Base-by-base conservation (phyloP, 1,284 basidiomycete species). In the Boletus semigastroideus region DNA sequence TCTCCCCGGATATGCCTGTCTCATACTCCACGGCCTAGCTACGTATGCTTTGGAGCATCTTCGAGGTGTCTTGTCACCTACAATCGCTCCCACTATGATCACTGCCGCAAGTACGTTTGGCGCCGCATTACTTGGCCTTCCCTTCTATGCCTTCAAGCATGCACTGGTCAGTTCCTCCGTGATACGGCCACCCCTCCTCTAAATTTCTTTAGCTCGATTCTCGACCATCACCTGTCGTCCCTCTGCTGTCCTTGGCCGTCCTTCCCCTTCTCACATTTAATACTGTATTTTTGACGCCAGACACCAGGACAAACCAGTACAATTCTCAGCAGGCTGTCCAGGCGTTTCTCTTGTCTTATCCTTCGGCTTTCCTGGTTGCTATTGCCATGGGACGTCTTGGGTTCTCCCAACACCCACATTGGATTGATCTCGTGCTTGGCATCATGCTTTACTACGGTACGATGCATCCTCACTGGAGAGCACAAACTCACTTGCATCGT, bases 1-100 rank as follows among this genome's bases (percentile, higher is more conserved):
- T 40, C 49, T 82, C 27, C 84, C 83, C 7, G 85, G 83, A 16
- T 88, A 90, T 67, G 78, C 76, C 6, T 87, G 85, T 3, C 64
- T 90, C 6, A 50, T 78, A 10, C 57, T 85, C 3, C 78, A 89
- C 61, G 81, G 79, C 2, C 57, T 85, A 19, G 72, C 79, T 5
- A 82, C 85, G 1, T 78, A 71, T 54, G 81, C 77, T 19, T 68
- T 85, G 41, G 84, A 87, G 42, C 80, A 87, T 57, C 83, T 85
- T 3, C 72, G 80, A 38, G 70, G 76, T 41, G 73, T 80, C 20
- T 68, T 88, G 25, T 74, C 78, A 5, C 79, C 84, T 11, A 77
- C 79, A 9, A 65, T 87, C 16, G 83, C 79, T 30, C 74, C 72
- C 28, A 76, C 73, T 12, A 74, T 81, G 58, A 75, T 77, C 30